A percentile compares a stretch with the other conserved stretches of the same genome.
Conservation (phyloP, 768 basidiomycete genomes). For the Lentinula edodes region DNA sequence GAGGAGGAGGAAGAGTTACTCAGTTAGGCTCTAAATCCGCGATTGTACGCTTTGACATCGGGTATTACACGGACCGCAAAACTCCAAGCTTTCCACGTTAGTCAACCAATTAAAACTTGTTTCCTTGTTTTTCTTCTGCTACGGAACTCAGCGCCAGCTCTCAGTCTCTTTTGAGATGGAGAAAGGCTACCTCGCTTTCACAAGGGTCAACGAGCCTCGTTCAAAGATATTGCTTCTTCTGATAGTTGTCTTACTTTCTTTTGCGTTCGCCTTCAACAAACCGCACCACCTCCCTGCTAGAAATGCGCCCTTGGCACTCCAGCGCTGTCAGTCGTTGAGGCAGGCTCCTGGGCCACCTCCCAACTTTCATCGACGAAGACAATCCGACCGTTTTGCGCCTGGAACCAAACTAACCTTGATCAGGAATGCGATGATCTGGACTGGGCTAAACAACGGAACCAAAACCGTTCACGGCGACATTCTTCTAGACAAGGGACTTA, state of each 20-base stretch:
- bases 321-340: conserved; percentile 48
- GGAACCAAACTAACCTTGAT: conserved; percentile 42
- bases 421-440: conserved; percentile 59
- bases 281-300: conserved; percentile 36
- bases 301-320: conserved; percentile 54
- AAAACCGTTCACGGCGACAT: conserved; percentile 41
- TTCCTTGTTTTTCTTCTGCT: too few relatives aligned
- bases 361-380: conserved; percentile 14
- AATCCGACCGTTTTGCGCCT: conserved; percentile 38
- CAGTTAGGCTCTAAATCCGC: too few relatives aligned
- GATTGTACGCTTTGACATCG: too few relatives aligned
- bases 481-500: conserved; percentile 39
- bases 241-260: neutral
- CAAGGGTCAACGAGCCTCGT: neutral
- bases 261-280: neutral
- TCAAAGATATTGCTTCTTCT: neutral
- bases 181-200: neutral
- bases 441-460: conserved; percentile 41
- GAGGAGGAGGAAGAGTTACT: too few relatives aligned
- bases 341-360: conserved; percentile 30
- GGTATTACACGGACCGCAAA: too few relatives aligned
- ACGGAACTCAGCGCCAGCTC: too few relatives aligned
- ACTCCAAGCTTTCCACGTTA: too few relatives aligned
- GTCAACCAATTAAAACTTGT: too few relatives aligned
- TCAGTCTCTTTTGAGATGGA: neutral